A percentile compares a stretch with the other conserved stretches of the same genome.
These are phyloP conservation scores for Hypoxylon subgilvum DNA, from an alignment of 495 filamentous ascomycete genomes.

Conservation along the genomic window DNA sequence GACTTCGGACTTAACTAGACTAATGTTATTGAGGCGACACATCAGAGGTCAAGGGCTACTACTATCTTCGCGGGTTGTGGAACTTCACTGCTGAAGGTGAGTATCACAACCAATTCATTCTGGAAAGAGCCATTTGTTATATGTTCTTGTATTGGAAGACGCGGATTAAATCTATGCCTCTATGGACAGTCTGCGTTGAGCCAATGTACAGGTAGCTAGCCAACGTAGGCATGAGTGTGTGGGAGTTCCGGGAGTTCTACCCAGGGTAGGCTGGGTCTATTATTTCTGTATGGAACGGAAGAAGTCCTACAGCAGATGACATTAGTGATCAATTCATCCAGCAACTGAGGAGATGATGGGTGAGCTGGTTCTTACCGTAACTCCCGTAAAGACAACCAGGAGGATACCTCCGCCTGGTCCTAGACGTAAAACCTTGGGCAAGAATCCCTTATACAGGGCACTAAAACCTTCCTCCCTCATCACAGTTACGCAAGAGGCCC, in stretches of 20 bases:
- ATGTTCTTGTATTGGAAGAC: background rate
- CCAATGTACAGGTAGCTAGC: slow-evolving; percentile 23
- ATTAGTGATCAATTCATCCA: background rate
- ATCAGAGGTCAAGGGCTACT: background rate
- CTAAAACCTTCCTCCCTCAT: slow-evolving; percentile 91
- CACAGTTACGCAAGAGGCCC: slow-evolving; percentile 80
- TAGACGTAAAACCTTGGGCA: slow-evolving; percentile 90
- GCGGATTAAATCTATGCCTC: slow-evolving; percentile 14
- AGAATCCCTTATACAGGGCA: slow-evolving; percentile 95
- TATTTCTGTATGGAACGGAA: slow-evolving; percentile 30
- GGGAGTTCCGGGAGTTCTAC: background rate
- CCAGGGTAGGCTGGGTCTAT: slow-evolving; percentile 8
- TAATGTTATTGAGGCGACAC: no score
- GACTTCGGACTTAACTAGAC: no score
- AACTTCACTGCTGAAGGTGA: background rate
- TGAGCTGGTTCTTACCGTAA: slow-evolving; percentile 22
- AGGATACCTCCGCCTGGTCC: slow-evolving; percentile 74
- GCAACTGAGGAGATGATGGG: background rate
- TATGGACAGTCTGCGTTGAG: slow-evolving; percentile 20
- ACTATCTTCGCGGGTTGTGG: no score
- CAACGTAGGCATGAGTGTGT: background rate
- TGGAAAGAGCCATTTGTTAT: background rate
- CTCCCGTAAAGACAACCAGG: slow-evolving; percentile 32
- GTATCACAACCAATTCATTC: no score
- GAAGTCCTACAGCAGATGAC: slow-evolving; percentile 18